A percentile compares a stretch with the other conserved stretches of the same genome.
Conservation (phyloP, 176 grass and related monocot genomes). For the Thalia dealbata region DNA sequence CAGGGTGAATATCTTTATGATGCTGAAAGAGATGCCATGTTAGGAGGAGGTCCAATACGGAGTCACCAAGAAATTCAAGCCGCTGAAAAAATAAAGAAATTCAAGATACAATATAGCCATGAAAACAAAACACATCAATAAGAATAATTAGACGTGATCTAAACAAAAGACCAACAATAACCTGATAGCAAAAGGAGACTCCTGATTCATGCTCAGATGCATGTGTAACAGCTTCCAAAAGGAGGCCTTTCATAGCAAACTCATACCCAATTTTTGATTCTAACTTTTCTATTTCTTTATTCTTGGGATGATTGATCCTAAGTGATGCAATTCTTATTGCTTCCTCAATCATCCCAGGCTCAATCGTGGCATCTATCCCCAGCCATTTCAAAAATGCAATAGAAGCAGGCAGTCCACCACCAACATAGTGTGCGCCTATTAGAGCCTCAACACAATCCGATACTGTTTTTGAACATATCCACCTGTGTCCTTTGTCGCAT, state of each 20-base stretch:
- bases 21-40: slow-evolving; percentile 56
- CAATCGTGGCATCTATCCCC: slow-evolving; percentile 41
- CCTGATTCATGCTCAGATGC: slow-evolving; percentile 60
- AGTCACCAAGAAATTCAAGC: slow-evolving; percentile 89
- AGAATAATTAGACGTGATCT: neutral
- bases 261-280: slow-evolving; percentile 66
- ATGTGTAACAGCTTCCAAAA: slow-evolving; percentile 77
- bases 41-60: slow-evolving; percentile 78
- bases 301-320: slow-evolving; percentile 38
- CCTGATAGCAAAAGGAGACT: slow-evolving; percentile 63
- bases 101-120: neutral
- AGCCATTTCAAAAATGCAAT: slow-evolving; percentile 73
- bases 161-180: slow-evolving; percentile 8
- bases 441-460: slow-evolving; percentile 84
- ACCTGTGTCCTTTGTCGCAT: slow-evolving; percentile 80
- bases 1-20: slow-evolving; percentile 59
- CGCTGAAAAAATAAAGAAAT: slow-evolving; percentile 30
- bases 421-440: slow-evolving; percentile 87
- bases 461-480: slow-evolving; percentile 96
- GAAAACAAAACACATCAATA: neutral
- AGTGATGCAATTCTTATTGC: slow-evolving; percentile 46
- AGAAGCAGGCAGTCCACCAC: slow-evolving; percentile 57
- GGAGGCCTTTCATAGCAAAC: slow-evolving; percentile 56
- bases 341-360: slow-evolving; percentile 43
- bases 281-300: slow-evolving; percentile 46